Percentiles rank a stretch among this genome's conserved stretches.
These are phyloP conservation scores for Rhizophlyctis rosea DNA, from an alignment of 192 early-diverging fungal genomes.

Conservation along the genomic window DNA sequence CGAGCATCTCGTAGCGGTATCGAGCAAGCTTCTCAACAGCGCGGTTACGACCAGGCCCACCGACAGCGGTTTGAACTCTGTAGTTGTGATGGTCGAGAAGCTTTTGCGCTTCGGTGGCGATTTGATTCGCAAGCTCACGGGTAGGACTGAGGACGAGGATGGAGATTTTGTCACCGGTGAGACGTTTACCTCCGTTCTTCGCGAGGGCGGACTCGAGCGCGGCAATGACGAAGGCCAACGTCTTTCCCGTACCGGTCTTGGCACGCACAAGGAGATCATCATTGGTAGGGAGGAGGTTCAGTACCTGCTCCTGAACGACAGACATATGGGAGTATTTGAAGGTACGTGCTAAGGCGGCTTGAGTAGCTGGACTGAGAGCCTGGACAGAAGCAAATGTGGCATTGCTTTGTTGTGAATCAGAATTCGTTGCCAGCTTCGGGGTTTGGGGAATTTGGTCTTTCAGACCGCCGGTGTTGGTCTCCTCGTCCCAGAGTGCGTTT, in stretches of 20 bases:
- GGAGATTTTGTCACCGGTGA: slow-evolving; percentile 14
- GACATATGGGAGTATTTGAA: slow-evolving; percentile 80
- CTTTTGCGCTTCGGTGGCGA: slow-evolving; percentile 66
- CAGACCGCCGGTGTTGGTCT: too few species aligned
- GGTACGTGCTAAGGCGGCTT: slow-evolving; percentile 20
- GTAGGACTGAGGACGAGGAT: slow-evolving; percentile 84
- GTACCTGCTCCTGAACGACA: slow-evolving; percentile 81
- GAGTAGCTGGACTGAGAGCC: slow-evolving; percentile 14
- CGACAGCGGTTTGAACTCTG: slow-evolving; percentile 79
- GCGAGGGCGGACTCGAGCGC: slow-evolving; percentile 71
- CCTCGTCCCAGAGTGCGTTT: too few species aligned
- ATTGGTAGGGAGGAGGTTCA: slow-evolving; percentile 59
- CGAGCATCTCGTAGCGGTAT: slow-evolving; percentile 80
- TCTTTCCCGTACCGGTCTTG: slow-evolving; percentile 98
- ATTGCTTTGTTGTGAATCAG: too few species aligned
- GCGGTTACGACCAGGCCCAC: slow-evolving; percentile 79
- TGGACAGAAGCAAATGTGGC: slow-evolving; percentile 16
- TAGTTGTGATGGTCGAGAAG: slow-evolving; percentile 76
- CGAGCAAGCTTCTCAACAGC: slow-evolving; percentile 68
- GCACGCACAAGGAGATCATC: slow-evolving; percentile 89
- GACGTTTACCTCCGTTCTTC: slow-evolving; percentile 33
- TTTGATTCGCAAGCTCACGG: slow-evolving; percentile 92
- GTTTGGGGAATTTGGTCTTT: too few species aligned
- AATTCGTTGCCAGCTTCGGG: too few species aligned
- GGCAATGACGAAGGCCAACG: slow-evolving; percentile 89